A percentile compares a stretch with the other conserved stretches of the same genome.
These are phyloP conservation scores for Phoma sp. DNA, from an alignment of 2,329 filamentous ascomycete genomes.

Conservation along the genomic window DNA sequence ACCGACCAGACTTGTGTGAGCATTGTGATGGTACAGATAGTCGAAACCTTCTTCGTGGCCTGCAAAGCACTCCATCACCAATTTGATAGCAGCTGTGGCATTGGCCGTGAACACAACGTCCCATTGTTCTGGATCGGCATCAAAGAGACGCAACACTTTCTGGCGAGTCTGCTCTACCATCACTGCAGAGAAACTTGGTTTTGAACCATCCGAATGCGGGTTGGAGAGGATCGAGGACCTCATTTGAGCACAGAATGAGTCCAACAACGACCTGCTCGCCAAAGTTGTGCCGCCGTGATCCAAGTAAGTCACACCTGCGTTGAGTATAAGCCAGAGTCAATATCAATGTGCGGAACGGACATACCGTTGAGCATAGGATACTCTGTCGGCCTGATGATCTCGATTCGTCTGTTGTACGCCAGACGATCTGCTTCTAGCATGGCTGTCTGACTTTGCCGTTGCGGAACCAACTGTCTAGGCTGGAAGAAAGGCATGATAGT, in stretches of 20 bases:
- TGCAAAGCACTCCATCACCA: constrained; percentile 78
- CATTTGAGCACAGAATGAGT: constrained; percentile 62
- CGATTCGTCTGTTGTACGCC: constrained; percentile 21
- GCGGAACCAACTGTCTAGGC: background rate
- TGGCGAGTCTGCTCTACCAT: constrained; percentile 59
- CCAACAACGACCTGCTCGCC: constrained; percentile 61
- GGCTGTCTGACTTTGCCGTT: background rate
- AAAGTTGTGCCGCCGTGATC: constrained; percentile 61
- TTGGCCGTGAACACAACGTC: constrained; percentile 94
- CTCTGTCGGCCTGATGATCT: constrained; percentile 23
- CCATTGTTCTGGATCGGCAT: constrained; percentile 78
- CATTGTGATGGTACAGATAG: constrained; percentile 81
- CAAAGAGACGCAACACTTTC: constrained; percentile 71
- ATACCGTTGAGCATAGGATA: constrained; percentile 38
- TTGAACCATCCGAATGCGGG: constrained; percentile 68
- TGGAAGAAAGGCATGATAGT: background rate
- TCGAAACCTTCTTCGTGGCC: constrained; percentile 69
- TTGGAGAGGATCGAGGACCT: constrained; percentile 68
- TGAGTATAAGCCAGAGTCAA: background rate
- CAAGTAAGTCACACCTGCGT: constrained; percentile 54
- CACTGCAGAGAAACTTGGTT: constrained; percentile 62
- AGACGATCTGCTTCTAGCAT: constrained; percentile 4
- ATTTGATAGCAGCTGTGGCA: constrained; percentile 85
- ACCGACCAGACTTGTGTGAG: constrained; percentile 87
- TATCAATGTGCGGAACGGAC: background rate